phyloP scores from a whole-genome alignment of 176 grass and related monocot genomes.

The Aegilops longissima region DNA sequence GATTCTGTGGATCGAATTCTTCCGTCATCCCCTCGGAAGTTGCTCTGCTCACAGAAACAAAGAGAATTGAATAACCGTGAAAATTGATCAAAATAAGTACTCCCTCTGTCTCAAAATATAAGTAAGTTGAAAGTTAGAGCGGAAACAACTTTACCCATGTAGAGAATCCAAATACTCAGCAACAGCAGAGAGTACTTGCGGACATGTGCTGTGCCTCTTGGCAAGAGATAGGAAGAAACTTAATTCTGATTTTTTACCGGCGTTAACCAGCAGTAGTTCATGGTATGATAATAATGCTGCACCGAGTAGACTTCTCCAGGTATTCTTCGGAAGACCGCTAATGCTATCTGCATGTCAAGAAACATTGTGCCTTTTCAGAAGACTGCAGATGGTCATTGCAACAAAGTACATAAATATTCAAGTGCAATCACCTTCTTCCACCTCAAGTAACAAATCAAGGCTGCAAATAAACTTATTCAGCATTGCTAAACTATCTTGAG shows the following conservation, averaged over 20 bases:
- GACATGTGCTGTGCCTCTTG: conserved; percentile 69
- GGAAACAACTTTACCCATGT: conserved; percentile 41
- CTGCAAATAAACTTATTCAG: conserved; percentile 71
- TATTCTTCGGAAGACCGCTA: conserved; percentile 61
- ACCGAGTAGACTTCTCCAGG: conserved; percentile 78
- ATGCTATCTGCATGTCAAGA: conserved; percentile 39
- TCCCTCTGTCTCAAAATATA: no score
- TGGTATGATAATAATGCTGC: conserved; percentile 67
- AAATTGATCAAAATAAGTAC: not conserved
- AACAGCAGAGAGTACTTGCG: conserved; percentile 71
- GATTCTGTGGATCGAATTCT: conserved; percentile 54
- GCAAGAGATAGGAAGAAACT: conserved; percentile 63
- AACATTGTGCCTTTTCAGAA: not conserved
- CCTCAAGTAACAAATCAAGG: conserved; percentile 51
- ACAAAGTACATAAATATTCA: conserved; percentile 12
- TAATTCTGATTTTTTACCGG: conserved; percentile 46
- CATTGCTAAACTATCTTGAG: conserved; percentile 40
- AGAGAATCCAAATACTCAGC: conserved; percentile 75
- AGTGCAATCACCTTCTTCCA: conserved; percentile 59
- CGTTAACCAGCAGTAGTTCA: conserved; percentile 40
- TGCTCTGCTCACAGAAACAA: conserved; percentile 26
- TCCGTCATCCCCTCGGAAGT: conserved; percentile 32
- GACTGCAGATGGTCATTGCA: conserved; percentile 8
- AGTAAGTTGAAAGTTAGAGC: not conserved
- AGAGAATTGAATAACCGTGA: conserved; percentile 18